Conservation (phyloP, 306 rosid species). For the Cajanus cajan region DNA sequence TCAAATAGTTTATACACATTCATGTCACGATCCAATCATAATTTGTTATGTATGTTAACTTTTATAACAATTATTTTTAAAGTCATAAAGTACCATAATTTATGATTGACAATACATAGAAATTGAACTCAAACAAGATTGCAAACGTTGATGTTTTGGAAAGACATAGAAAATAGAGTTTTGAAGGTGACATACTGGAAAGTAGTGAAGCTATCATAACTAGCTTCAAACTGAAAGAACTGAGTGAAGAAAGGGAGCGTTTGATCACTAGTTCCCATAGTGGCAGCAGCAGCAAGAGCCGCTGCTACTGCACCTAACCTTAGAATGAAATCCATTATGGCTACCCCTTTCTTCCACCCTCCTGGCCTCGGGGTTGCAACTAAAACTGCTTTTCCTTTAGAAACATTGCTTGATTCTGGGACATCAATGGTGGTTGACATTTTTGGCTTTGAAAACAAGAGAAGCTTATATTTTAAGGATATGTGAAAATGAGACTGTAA, state of each 20-base stretch:
- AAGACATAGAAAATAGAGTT: background rate
- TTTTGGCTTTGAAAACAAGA: constrained; percentile 1
- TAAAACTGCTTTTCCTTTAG: constrained; percentile 41
- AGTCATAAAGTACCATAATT: too few relatives aligned
- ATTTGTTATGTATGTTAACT: too few relatives aligned
- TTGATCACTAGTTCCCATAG: constrained; percentile 77
- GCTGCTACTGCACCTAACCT: constrained; percentile 70
- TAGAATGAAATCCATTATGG: constrained; percentile 62
- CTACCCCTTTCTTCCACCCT: constrained; percentile 63
- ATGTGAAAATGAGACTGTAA: background rate
- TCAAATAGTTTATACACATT: too few relatives aligned
- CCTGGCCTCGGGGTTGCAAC: constrained; percentile 29
- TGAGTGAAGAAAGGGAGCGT: constrained; percentile 92
- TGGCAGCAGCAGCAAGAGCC: constrained; percentile 63
- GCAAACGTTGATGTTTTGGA: background rate
- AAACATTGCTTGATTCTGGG: constrained; percentile 45
- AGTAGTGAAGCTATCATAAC: constrained; percentile 70
- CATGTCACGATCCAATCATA: too few relatives aligned
- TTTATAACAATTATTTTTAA: too few relatives aligned
- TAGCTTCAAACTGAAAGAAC: constrained; percentile 88
- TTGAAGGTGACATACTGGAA: constrained; percentile 55
- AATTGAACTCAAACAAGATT: background rate
- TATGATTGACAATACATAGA: too few relatives aligned
- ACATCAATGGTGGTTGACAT: constrained; percentile 69
- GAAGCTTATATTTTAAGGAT: constrained; percentile 11